phyloP scores from a whole-genome alignment of 176 grass and related monocot genomes.

The Puya raimondii region DNA sequence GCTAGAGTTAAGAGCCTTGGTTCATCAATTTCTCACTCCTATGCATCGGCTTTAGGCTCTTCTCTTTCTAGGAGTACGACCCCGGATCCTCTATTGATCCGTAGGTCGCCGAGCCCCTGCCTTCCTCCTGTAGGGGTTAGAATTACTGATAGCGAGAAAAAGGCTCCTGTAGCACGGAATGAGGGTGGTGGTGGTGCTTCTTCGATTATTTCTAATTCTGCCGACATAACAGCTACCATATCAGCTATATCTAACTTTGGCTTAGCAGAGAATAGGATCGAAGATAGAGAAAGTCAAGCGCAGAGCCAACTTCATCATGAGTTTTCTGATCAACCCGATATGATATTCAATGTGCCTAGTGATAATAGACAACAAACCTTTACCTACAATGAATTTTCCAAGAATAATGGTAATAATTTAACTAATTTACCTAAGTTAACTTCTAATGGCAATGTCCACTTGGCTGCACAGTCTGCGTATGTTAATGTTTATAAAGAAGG shows the following conservation, averaged over 20 bases:
- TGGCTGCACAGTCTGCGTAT: slow-evolving; percentile 31
- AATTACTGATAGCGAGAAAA: slow-evolving; percentile 46
- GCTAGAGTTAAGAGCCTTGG: slow-evolving; percentile 80
- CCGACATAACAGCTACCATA: slow-evolving; percentile 44
- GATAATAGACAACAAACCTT: slow-evolving; percentile 16
- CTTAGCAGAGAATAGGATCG: slow-evolving; percentile 37
- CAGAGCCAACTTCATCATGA: slow-evolving; percentile 41
- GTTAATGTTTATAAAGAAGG: slow-evolving; percentile 45
- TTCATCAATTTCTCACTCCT: slow-evolving; percentile 56
- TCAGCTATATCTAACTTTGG: slow-evolving; percentile 51
- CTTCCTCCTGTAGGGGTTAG: slow-evolving; percentile 88
- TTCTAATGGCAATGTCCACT: slow-evolving; percentile 42
- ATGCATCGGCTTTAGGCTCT: slow-evolving; percentile 51
- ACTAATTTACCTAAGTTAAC: slow-evolving; percentile 35
- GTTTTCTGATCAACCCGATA: slow-evolving; percentile 37
- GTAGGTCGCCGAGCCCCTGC: slow-evolving; percentile 74
- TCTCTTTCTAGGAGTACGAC: slow-evolving; percentile 57
- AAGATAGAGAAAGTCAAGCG: slow-evolving; percentile 37
- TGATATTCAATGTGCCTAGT: slow-evolving; percentile 35
- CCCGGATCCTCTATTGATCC: slow-evolving; percentile 76
- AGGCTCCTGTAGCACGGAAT: slow-evolving; percentile 25
- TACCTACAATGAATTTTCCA: slow-evolving; percentile 34
- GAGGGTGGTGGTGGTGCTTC: slow-evolving; percentile 6
- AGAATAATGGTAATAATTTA: slow-evolving; percentile 34
- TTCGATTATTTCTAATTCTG: slow-evolving; percentile 30